Evolutionary conservation across 2,329 filamentous ascomycete genomes (phyloP).

Genomic region (Xylariaceae sp.): DNA sequence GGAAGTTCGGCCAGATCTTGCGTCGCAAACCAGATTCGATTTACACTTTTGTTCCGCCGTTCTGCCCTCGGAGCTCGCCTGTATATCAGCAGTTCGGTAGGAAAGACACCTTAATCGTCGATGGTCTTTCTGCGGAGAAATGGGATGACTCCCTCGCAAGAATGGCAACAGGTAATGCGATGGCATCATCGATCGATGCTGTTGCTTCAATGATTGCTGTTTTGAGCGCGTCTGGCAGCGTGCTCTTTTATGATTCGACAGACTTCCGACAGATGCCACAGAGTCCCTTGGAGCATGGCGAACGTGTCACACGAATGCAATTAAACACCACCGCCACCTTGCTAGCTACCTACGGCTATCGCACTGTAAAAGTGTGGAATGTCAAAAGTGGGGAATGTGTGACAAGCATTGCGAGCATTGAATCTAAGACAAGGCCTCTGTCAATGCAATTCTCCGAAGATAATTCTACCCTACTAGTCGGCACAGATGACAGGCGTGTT

Average conservation of each 20-base stretch:
- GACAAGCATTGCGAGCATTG: conserved; percentile 19
- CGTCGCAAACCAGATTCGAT: conserved; percentile 31
- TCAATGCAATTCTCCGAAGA: conserved; percentile 21
- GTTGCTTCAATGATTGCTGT: conserved; percentile 17
- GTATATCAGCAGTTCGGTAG: conserved; percentile 34
- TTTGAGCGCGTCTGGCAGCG: conserved; percentile 12
- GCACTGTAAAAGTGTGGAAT: conserved; percentile 28
- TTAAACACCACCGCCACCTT: conserved; percentile 20
- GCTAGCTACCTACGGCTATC: conserved; percentile 29
- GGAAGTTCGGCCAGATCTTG: conserved; percentile 34
- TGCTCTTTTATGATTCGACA: conserved; percentile 21
- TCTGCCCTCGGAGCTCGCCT: conserved; percentile 37
- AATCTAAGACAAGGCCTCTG: conserved; percentile 24
- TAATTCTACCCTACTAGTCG: conserved; percentile 22
- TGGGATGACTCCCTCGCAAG: conserved; percentile 31
- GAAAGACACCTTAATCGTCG: conserved; percentile 15
- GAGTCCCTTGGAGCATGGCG: conserved; percentile 20
- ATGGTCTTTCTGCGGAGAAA: conserved; percentile 8
- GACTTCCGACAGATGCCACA: conserved; percentile 20
- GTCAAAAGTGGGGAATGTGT: conserved; percentile 25
- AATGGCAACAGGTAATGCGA: conserved; percentile 12
- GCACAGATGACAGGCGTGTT: conserved; percentile 23
- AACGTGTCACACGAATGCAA: conserved; percentile 22
- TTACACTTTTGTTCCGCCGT: conserved; percentile 37
- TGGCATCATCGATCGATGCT: conserved; percentile 11